Evolutionary conservation across 208 protist species (phyloP).

Genomic region (Wallacemonas sp.): DNA sequence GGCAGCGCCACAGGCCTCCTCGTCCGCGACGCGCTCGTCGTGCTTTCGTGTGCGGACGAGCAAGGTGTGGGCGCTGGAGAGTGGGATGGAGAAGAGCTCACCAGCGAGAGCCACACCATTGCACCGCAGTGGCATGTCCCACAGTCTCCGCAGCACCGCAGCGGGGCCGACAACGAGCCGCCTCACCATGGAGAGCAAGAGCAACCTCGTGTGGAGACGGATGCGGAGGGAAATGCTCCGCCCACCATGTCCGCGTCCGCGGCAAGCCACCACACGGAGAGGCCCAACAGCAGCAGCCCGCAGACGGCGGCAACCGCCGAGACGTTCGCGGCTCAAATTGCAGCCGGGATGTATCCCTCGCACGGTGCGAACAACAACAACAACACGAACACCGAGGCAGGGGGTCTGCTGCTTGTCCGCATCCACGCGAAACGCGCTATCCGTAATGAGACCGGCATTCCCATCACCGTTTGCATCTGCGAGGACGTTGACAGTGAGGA

Average conservation of each 20-base stretch:
- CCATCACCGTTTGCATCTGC: slow-evolving; percentile 25
- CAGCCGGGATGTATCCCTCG: no score
- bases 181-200: no score
- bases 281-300: no score
- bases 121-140: slow-evolving; percentile 11
- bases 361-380: not conserved
- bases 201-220: no score
- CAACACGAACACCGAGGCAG: slow-evolving; percentile 16
- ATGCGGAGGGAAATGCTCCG: no score
- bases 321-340: no score
- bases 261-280: no score
- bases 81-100: slow-evolving; percentile 8
- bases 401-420: slow-evolving; percentile 33
- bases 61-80: not conserved
- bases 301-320: no score
- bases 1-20: slow-evolving; percentile 36
- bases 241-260: no score
- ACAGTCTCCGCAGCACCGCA: not conserved
- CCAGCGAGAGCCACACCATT: not conserved
- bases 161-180: no score
- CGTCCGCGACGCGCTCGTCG: slow-evolving; percentile 27
- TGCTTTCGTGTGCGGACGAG: slow-evolving; percentile 38
- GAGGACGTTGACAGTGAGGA: slow-evolving; percentile 14
- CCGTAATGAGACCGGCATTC: slow-evolving; percentile 31
- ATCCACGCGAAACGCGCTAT: slow-evolving; percentile 34